Evolutionary conservation across 139 green algal genomes (phyloP).

Genomic region (Marvania coccoides): DNA sequence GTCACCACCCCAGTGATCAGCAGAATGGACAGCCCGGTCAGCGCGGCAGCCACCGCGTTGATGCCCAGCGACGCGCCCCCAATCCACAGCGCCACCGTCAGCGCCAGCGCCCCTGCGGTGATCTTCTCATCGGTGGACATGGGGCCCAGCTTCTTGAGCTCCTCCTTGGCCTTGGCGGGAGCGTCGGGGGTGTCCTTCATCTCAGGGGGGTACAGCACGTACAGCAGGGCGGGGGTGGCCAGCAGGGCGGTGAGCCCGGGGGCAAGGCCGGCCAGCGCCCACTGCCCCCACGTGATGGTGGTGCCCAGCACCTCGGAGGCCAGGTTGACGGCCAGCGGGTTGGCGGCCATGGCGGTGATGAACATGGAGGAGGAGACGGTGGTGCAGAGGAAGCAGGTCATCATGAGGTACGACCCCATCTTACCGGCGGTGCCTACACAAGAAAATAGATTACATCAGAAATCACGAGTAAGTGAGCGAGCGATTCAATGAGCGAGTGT

Average conservation of each 20-base stretch:
- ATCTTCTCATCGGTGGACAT: slow-evolving; percentile 94
- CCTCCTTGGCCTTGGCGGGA: slow-evolving; percentile 63
- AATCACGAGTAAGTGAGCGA: too few relatives aligned
- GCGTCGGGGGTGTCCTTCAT: slow-evolving; percentile 93
- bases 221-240: slow-evolving; percentile 85
- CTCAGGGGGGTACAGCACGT: slow-evolving; percentile 92
- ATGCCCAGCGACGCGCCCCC: slow-evolving; percentile 81
- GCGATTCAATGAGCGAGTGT: too few relatives aligned
- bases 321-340: slow-evolving; percentile 95
- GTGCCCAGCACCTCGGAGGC: slow-evolving; percentile 69
- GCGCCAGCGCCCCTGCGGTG: slow-evolving; percentile 73
- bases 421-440: slow-evolving; percentile 94
- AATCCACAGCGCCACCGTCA: slow-evolving; percentile 93
- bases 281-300: slow-evolving; percentile 88
- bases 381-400: slow-evolving; percentile 91
- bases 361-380: slow-evolving; percentile 95
- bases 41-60: slow-evolving; percentile 90
- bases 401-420: slow-evolving; percentile 98
- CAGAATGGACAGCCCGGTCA: slow-evolving; percentile 90
- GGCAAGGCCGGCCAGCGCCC: slow-evolving; percentile 86
- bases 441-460: too few relatives aligned
- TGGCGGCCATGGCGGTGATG: slow-evolving; percentile 99
- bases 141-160: slow-evolving; percentile 91
- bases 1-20: slow-evolving; percentile 81
- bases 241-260: slow-evolving; percentile 81